These are phyloP conservation scores for Backusella macrospora DNA, from an alignment of 192 early-diverging fungal genomes.

Conservation along the genomic window DNA sequence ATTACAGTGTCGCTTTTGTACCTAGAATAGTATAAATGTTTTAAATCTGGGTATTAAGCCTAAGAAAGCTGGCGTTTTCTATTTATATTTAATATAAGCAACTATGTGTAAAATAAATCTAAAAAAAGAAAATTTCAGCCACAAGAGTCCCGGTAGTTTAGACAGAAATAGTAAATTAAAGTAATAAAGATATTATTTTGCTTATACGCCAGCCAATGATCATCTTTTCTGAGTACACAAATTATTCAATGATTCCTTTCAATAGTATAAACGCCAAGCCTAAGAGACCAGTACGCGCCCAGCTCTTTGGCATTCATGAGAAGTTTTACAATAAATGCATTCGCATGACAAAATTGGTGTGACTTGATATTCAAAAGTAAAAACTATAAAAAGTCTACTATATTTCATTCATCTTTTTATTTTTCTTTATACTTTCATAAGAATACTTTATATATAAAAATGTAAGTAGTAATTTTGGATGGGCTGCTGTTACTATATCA, in stretches of 20 bases:
- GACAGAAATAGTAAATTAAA: slow-evolving; percentile 3
- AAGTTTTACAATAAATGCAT: background rate
- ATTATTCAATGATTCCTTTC: background rate
- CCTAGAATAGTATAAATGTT: slow-evolving; percentile 6
- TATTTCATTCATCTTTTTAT: background rate
- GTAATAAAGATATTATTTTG: background rate
- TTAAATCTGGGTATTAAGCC: background rate
- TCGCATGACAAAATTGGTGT: slow-evolving; percentile 7
- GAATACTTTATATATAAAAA: background rate
- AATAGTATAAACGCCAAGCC: background rate
- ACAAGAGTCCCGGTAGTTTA: background rate
- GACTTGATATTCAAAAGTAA: slow-evolving; percentile 1
- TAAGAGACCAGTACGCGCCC: background rate
- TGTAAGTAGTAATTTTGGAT: background rate
- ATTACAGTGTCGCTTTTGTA: background rate
- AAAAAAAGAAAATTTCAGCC: slow-evolving; percentile 14
- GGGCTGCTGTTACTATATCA: background rate
- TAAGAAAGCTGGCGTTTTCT: background rate
- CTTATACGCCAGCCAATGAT: background rate
- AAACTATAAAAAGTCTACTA: background rate
- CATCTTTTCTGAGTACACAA: background rate
- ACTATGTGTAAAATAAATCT: slow-evolving; percentile 2
- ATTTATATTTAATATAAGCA: background rate
- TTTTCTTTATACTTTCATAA: slow-evolving; percentile 10
- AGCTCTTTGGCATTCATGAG: background rate